These are phyloP conservation scores for Neopestalotiopsis sp. DNA, from an alignment of 2,329 filamentous ascomycete genomes.

Conservation along the genomic window DNA sequence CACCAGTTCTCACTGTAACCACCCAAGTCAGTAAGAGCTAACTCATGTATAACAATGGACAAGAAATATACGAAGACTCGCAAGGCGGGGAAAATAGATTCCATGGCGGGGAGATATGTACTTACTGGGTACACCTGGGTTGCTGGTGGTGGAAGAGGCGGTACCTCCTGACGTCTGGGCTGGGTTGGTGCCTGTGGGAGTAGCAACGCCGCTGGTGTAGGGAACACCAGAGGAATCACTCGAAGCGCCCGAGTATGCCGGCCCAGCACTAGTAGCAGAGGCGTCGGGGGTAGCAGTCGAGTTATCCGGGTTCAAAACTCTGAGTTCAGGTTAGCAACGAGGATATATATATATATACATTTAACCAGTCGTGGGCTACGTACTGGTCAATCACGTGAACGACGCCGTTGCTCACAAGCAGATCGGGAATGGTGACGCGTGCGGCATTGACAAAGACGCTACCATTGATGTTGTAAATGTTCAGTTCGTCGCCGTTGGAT, in stretches of 20 bases:
- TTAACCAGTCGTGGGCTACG: slow-evolving; percentile 26
- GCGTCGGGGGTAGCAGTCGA: slow-evolving; percentile 47
- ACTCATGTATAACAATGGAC: neutral
- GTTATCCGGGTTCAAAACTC: slow-evolving; percentile 63
- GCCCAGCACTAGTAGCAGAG: slow-evolving; percentile 47
- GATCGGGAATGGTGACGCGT: slow-evolving; percentile 51
- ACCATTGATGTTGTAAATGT: slow-evolving; percentile 46
- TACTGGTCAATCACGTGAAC: slow-evolving; percentile 63
- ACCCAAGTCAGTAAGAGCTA: neutral
- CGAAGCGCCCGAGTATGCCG: slow-evolving; percentile 60
- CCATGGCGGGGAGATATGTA: neutral
- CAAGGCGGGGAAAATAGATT: neutral
- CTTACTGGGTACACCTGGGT: slow-evolving; percentile 23
- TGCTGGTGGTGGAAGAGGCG: slow-evolving; percentile 38
- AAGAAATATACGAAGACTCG: neutral
- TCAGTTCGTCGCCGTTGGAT: slow-evolving; percentile 53
- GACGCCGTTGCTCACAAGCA: slow-evolving; percentile 60
- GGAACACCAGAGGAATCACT: slow-evolving; percentile 51
- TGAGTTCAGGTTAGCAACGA: slow-evolving; percentile 25
- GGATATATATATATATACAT: neutral
- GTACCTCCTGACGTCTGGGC: slow-evolving; percentile 37
- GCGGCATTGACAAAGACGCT: slow-evolving; percentile 55
- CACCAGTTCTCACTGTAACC: slow-evolving; percentile 38
- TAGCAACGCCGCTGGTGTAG: slow-evolving; percentile 59
- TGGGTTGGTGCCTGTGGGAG: slow-evolving; percentile 44